Conservation (phyloP, 306 rosid species). For the Glycine latifolia region DNA sequence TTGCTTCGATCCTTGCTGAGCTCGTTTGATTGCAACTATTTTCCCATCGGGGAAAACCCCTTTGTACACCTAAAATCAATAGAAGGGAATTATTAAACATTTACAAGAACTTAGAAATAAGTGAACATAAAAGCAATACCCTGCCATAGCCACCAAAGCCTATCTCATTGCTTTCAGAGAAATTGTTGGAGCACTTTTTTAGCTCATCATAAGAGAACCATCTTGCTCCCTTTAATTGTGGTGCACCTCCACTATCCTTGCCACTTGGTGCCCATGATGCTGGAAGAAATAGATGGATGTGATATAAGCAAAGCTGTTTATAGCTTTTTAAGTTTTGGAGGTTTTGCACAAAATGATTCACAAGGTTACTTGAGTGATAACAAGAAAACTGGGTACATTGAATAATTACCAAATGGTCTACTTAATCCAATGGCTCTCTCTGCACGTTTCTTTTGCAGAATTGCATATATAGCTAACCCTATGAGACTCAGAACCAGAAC, state of each 20-base stretch:
- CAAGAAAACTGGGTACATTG: constrained; percentile 22
- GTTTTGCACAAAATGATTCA: not conserved
- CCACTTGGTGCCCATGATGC: constrained; percentile 98
- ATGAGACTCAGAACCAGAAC: constrained; percentile 72
- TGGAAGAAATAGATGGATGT: constrained; percentile 48
- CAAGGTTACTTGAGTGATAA: constrained; percentile 17
- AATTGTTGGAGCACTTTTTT: constrained; percentile 73
- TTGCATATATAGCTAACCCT: constrained; percentile 71
- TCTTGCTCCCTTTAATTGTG: constrained; percentile 97
- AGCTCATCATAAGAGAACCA: constrained; percentile 98
- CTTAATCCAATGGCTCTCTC: constrained; percentile 89
- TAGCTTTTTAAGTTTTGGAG: constrained; percentile 5
- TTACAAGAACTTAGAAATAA: constrained; percentile 6
- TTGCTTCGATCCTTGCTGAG: constrained; percentile 97
- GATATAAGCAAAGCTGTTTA: constrained; percentile 29
- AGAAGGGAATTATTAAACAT: not conserved
- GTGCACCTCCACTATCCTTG: constrained; percentile 92
- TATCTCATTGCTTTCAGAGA: constrained; percentile 71
- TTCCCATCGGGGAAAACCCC: constrained; percentile 80
- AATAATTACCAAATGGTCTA: constrained; percentile 80
- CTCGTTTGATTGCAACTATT: constrained; percentile 87
- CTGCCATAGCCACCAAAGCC: constrained; percentile 98
- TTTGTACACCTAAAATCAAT: constrained; percentile 72
- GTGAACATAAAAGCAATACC: constrained; percentile 55
- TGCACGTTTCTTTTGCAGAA: constrained; percentile 91